phyloP scores from a whole-genome alignment of 2,329 filamentous ascomycete genomes.

The Epichloe glyceriae region DNA sequence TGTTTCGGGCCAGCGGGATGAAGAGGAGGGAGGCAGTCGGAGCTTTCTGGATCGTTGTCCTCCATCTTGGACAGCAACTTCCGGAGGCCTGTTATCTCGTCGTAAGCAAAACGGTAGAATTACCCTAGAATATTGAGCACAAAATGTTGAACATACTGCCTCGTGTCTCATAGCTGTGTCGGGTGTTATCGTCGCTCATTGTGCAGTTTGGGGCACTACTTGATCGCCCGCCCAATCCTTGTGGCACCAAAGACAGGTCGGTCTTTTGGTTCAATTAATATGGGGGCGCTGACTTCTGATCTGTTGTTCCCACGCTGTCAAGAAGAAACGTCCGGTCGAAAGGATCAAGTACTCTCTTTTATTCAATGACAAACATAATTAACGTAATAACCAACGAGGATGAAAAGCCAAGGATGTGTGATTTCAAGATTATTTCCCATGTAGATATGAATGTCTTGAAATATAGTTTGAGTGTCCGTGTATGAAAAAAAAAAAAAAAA shows the following conservation, averaged over 20 bases:
- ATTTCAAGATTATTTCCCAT: neutral
- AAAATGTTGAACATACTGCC: neutral
- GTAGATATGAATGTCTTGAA: neutral
- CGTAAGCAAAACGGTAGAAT: neutral
- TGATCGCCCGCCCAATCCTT: neutral
- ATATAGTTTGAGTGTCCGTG: neutral
- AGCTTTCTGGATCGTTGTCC: neutral
- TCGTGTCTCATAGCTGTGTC: neutral
- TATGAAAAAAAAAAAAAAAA: neutral
- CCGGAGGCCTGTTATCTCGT: neutral
- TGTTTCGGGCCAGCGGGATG: neutral
- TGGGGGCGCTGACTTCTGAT: too few species aligned
- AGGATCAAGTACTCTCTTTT: too few species aligned
- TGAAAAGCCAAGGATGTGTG: neutral
- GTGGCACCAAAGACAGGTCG: neutral
- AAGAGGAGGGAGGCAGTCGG: neutral
- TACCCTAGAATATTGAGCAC: neutral
- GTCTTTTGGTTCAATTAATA: too few species aligned
- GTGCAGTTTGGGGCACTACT: conserved; percentile 1
- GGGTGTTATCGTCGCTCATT: neutral
- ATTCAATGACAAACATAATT: neutral
- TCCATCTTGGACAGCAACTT: neutral
- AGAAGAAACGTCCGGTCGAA: too few species aligned
- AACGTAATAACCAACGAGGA: neutral
- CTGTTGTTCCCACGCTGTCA: too few species aligned